Evolutionary conservation across 208 protist species (phyloP), one percentile per base, ranked within the genome.

Genomic region (Balamuthia mandrillaris): DNA sequence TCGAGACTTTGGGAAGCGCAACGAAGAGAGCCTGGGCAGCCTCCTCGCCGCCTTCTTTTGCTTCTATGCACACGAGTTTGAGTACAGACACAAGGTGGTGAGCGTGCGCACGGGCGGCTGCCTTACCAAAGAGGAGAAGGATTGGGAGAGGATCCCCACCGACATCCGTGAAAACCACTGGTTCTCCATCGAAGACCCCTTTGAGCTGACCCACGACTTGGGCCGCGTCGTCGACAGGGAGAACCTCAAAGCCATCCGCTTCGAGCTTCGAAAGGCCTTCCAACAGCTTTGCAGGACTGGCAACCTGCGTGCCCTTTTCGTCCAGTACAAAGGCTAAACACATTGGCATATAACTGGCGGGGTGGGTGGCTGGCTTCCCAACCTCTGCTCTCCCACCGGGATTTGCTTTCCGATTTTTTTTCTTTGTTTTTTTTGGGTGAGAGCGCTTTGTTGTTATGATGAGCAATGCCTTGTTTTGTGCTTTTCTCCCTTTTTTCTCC

Each of bases 111-210:
- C 45, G 6, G 90, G 86, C 21, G 10, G 12, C 14, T 51, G 79
- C 35, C 37, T 91, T 1, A 82, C 61, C 24, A 92, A 92, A 58
- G 63, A 44, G n/a, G 85, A 84, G 33, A 92, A 91, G 79, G 52
- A 47, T 27, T 92, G 90, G 90, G 86, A 89, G 41, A 58, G 63
- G 3, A 85, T 82, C 10, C 51, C 75, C 14, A 90, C 90, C 35
- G 63, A 45, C 37, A 52, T 82, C 33, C 81, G 88, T 61, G 68
- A 49, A 21, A 84, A 90, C 65, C 86, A 88, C 81, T 91, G 78
- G 56, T 87, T 93, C 49, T 87, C 81, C 31, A 91, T 93, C 39
- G 88, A 93, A 45, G 91, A 93, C 47, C 91, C 91, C 24, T 93
- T 93, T 72, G 91, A 93, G 65, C 66, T 90, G 7, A 90, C 85